Conservation (phyloP, 306 rosid genomes). For the Begonia peltatifolia region DNA sequence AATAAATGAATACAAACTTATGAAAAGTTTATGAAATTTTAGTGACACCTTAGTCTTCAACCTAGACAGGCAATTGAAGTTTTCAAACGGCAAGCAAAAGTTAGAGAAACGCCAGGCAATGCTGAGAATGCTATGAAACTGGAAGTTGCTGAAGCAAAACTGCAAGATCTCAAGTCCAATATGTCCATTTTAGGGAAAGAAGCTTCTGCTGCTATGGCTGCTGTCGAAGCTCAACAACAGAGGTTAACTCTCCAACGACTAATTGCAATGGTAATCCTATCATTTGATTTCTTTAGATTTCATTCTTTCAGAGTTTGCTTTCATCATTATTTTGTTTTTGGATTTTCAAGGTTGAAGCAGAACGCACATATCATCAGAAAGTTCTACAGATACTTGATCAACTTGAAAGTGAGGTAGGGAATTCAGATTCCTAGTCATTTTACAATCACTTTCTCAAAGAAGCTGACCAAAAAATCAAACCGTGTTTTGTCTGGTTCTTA, state of each 20-base stretch:
- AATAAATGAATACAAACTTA: not conserved
- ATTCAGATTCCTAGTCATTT: conserved; percentile 1
- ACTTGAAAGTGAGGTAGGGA: conserved; percentile 85
- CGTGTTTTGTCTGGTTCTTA: not conserved
- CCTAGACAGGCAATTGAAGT: conserved; percentile 98
- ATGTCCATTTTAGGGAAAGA: conserved; percentile 93
- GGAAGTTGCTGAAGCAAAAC: conserved; percentile 75
- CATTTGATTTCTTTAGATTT: not conserved
- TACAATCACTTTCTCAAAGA: conserved; percentile 3
- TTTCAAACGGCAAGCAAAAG: conserved; percentile 73
- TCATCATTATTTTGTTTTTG: conserved; percentile 10
- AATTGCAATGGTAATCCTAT: conserved; percentile 61
- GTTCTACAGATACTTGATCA: conserved; percentile 77
- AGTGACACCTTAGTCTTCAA: conserved; percentile 27
- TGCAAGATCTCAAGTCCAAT: conserved; percentile 77
- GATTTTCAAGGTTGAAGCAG: conserved; percentile 72
- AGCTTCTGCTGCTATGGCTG: conserved; percentile 95
- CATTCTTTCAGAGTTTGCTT: conserved; percentile 1
- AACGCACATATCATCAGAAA: conserved; percentile 78
- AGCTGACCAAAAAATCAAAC: conserved; percentile 6
- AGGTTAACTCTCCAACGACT: conserved; percentile 93
- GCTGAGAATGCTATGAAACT: conserved; percentile 59
- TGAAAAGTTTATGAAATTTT: conserved; percentile 11
- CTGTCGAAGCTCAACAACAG: conserved; percentile 98
- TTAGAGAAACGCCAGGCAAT: conserved; percentile 75